Base-by-base conservation (phyloP, 2,329 filamentous ascomycete genomes). In the Sarocladium oryzae region DNA sequence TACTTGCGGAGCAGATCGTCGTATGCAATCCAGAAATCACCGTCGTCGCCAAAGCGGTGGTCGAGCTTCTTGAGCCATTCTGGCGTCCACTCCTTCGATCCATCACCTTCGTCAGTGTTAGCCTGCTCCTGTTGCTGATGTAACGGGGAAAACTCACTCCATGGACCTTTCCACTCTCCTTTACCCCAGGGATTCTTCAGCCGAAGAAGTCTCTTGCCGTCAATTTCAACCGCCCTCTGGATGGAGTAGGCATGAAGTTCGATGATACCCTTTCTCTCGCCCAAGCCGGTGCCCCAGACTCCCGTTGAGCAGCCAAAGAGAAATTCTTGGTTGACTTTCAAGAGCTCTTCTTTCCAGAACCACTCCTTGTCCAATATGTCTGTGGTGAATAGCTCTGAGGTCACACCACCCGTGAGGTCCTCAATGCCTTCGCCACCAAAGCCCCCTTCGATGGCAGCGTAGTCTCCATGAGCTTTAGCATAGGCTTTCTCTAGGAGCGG, bases 31-130 rank as follows among this genome's bases (percentile, higher is more conserved):
- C 78, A 81, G 55, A 81, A 81, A 41, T 76, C 80, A 21, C 86
- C 87, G 58, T 91, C 87, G 57, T 89, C 85, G 35, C 87, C 86
- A 57, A 91, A 91, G 37, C 78, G 81, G 62, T 91, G 86, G 41
- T 78, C 75, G 1, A 93, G 75, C 58, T 85, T 82, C 54, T 82
- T 69, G 67, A 92, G 82, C 79, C 85, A 89, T 57, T 90, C 84
- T 0, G 86, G 75, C 1, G 86, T 92, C 89, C 89, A 95, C 65
- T 92, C 84, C 59, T 88, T 86, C 6, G 85, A 89, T 0, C 89
- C 89, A 61, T 93, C 89, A 3, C 74, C 75, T 70, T 15, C 24
- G 26, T 6, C 36, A 33, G 11, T 32, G 20, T 67, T 15, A 66
- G 59, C 28, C n/a, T 30, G 15, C 30, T 35, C 13, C 26, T 35